Percentiles rank a stretch among this genome's conserved stretches.
phyloP scores from a whole-genome alignment of 2,329 filamentous ascomycete species.

The Botrytis pseudocinerea region DNA sequence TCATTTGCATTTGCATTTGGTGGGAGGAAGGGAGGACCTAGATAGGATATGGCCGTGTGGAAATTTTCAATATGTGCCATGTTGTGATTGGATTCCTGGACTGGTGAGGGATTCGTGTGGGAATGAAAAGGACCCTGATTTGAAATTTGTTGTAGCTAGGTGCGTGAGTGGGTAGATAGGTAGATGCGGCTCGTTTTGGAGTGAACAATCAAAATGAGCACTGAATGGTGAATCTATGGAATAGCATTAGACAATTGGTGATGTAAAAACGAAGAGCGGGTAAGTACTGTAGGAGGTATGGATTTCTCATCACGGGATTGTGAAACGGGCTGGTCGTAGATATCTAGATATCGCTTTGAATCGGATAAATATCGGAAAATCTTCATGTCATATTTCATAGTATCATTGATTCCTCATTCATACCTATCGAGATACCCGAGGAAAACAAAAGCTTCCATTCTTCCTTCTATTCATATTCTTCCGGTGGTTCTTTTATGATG shows the following conservation, averaged over 20 bases:
- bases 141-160: not conserved
- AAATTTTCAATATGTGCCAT: not conserved
- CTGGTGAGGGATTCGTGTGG: not conserved
- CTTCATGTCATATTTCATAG: not conserved
- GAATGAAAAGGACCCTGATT: not conserved
- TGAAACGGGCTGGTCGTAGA: not conserved
- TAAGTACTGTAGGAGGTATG: not conserved
- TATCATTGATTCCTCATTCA: not conserved
- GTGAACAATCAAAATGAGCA: not conserved
- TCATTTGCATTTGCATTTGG: not conserved
- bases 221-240: not conserved
- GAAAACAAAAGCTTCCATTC: not conserved
- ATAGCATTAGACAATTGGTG: not conserved
- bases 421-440: not conserved
- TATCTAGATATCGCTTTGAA: not conserved
- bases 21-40: not conserved
- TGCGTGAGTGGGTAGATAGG: too few species aligned
- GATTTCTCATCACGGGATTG: not conserved
- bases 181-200: not conserved
- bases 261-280: not conserved
- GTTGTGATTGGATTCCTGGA: not conserved
- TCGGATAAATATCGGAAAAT: not conserved
- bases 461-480: not conserved
- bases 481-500: not conserved
- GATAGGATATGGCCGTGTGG: not conserved